Evolutionary conservation across 2,329 filamentous ascomycete species (phyloP), one percentile per base, ranked within the genome.

Genomic region (Pyrenophora tritici-repentis): DNA sequence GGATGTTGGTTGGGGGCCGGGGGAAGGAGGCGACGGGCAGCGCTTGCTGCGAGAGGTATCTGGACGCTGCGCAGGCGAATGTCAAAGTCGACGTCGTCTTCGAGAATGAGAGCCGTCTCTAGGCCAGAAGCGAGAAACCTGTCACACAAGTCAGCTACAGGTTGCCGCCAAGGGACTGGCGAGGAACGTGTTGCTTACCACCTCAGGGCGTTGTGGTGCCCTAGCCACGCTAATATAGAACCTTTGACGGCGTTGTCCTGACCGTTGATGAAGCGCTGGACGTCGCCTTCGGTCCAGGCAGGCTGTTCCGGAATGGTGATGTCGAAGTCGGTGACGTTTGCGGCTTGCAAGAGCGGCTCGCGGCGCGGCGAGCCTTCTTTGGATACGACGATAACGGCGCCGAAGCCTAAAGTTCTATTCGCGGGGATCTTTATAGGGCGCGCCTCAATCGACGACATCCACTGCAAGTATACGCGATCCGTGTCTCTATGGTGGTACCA

Each of bases 41-140:
- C 75, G 33, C 67, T 72, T 42, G 75, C 74, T 7, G 75, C 73
- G 6, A 73, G 65, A 4, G 75, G 75, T 10, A 76, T 65, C 52
- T 78, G 75, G n/a, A 66, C 50, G 48, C 71, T 76, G 46, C 75
- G 74, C 12, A 78, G 67, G 42, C 72, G 75, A 33, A 78, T 73
- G 54, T 77, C 75, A 72, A 73, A 78, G 53, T 78, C 75, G 24
- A 77, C 75, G 50, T 78, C 76, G 59, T 78, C 76, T 65, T 78
- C 76, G 35, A 78, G 66, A 18, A 78, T 74, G 24, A 78, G 66
- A 2, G 72, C 74, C 1, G 75, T 76, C 49, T 76, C 73, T 7
- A 73, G 66, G 34, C 68, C 70, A 37, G 73, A 76, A 13, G 70
- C 63, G n/a, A 78, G 64, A 58, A 78, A 78, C 70, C 72, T 76